Evolutionary conservation across 331 rosid genomes (phyloP).

Genomic region (Dryas integrifolia): DNA sequence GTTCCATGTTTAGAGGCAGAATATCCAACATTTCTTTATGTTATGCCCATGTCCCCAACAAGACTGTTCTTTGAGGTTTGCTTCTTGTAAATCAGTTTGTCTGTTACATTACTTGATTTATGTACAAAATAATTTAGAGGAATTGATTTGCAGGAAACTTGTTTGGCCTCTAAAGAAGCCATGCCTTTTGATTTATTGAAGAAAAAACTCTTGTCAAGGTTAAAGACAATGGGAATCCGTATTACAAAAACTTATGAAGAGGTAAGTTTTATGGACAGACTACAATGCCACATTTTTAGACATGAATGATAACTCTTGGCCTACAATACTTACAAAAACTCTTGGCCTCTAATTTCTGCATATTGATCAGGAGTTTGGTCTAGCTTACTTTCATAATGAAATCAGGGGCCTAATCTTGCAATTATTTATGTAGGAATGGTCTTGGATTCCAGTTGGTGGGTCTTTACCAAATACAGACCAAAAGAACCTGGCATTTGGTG

Average conservation of each 20-base stretch:
- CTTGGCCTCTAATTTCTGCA: background rate
- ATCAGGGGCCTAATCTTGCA: constrained; percentile 1
- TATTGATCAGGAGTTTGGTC: background rate
- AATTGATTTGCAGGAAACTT: constrained; percentile 71
- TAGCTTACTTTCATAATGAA: background rate
- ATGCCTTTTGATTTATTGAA: constrained; percentile 90
- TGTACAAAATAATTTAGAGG: constrained; percentile 18
- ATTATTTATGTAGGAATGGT: constrained; percentile 73
- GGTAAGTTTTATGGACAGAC: constrained; percentile 44
- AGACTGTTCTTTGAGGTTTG: constrained; percentile 93
- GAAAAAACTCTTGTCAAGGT: constrained; percentile 78
- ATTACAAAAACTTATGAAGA: constrained; percentile 76
- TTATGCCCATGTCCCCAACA: constrained; percentile 87
- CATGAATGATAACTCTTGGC: background rate
- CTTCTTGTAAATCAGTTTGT: constrained; percentile 21
- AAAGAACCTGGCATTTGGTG: constrained; percentile 93
- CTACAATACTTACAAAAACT: too few relatives aligned
- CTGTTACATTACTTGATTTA: constrained; percentile 17
- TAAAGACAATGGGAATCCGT: constrained; percentile 84
- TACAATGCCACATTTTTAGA: constrained; percentile 14
- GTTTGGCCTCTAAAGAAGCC: constrained; percentile 92
- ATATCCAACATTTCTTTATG: constrained; percentile 93
- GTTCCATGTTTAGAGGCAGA: constrained; percentile 54
- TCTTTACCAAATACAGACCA: constrained; percentile 94
- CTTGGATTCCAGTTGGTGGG: constrained; percentile 98